Conservation (phyloP, 2,329 filamentous ascomycete genomes). For the Xylariales sp. region DNA sequence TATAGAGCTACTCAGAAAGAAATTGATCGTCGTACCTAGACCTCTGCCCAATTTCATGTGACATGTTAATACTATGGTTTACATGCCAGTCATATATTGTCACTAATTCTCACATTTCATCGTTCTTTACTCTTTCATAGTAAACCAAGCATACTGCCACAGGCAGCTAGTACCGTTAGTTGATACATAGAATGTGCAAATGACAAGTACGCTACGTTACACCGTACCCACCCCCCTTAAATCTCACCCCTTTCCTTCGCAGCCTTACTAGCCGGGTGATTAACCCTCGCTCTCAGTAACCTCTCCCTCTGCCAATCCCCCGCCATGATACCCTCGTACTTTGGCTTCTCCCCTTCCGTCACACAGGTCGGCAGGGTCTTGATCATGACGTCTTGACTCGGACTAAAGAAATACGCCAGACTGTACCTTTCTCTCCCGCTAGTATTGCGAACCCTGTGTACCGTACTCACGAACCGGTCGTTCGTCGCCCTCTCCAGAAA, state of each 20-base stretch:
- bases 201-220: not conserved
- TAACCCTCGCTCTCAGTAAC: slow-evolving; percentile 9
- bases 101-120: no score
- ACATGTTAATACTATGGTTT: no score
- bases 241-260: slow-evolving; percentile 11
- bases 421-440: slow-evolving; percentile 31
- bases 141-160: no score
- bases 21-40: no score
- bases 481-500: slow-evolving; percentile 36
- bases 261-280: slow-evolving; percentile 11
- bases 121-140: no score
- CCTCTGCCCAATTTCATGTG: no score
- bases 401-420: slow-evolving; percentile 44
- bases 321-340: slow-evolving; percentile 9
- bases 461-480: slow-evolving; percentile 38
- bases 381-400: slow-evolving; percentile 35
- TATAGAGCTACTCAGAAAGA: no score
- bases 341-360: slow-evolving; percentile 7
- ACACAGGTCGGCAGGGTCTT: slow-evolving; percentile 22
- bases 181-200: not conserved
- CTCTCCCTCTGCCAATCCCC: slow-evolving; percentile 11
- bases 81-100: no score
- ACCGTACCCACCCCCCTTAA: not conserved
- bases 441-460: slow-evolving; percentile 35
- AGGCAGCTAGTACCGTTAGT: not conserved